Percentiles rank a stretch among this genome's conserved stretches.
Evolutionary conservation across 2,329 filamentous ascomycete species (phyloP).

Genomic region (Cytospora paraplurivora): DNA sequence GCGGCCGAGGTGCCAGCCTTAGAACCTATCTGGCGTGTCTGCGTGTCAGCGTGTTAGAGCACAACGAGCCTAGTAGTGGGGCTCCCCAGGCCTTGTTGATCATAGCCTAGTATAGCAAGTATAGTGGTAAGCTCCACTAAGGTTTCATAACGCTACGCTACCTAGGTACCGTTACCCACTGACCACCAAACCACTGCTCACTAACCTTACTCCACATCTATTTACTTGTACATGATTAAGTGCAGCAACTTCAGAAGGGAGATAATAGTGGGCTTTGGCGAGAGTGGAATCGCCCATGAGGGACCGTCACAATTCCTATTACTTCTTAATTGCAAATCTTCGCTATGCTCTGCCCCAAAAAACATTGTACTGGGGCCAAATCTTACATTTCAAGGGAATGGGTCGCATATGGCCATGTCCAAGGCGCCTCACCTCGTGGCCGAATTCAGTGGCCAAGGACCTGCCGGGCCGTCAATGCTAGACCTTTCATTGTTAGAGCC

Average conservation of each 20-base stretch:
- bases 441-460: background rate
- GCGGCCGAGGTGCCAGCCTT: conserved; percentile 28
- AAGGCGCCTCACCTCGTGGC: background rate
- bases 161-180: background rate
- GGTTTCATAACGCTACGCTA: background rate
- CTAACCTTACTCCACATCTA: background rate
- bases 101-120: conserved; percentile 9
- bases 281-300: background rate
- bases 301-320: background rate
- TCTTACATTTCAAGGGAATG: background rate
- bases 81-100: conserved; percentile 9
- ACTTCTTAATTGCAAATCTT: background rate
- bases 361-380: background rate
- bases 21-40: conserved; percentile 24
- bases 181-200: background rate
- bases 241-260: background rate
- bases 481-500: too few relatives aligned
- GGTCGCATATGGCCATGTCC: background rate
- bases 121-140: conserved; percentile 12
- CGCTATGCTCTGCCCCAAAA: background rate
- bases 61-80: background rate
- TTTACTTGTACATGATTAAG: background rate
- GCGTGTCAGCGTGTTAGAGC: conserved; percentile 8
- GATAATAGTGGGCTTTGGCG: background rate
- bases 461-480: background rate